These are phyloP conservation scores for Agapanthus africanus DNA, from an alignment of 106 monocot species.

Conservation along the genomic window DNA sequence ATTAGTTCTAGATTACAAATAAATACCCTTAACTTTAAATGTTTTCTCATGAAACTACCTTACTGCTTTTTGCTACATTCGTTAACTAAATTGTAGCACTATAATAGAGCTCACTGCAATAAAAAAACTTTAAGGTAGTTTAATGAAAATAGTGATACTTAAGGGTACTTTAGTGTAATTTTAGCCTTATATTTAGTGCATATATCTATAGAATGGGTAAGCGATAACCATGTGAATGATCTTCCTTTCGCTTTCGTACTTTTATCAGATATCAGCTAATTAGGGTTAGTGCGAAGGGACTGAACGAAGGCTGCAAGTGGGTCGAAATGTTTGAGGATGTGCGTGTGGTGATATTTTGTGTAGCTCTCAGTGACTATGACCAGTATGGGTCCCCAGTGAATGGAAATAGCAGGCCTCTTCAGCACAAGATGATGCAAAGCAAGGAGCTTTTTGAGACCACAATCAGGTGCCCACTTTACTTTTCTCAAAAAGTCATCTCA, in stretches of 20 bases:
- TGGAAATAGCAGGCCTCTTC: conserved; percentile 26
- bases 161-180: no score
- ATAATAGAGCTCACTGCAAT: no score
- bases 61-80: no score
- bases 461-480: conserved; percentile 33
- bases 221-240: no score
- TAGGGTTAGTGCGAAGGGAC: conserved; percentile 64
- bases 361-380: conserved; percentile 82
- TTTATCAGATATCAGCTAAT: conserved; percentile 78
- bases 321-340: conserved; percentile 97
- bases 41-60: no score
- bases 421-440: conserved; percentile 88
- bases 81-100: no score
- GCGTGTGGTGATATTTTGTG: conserved; percentile 71
- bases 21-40: no score
- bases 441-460: conserved; percentile 90
- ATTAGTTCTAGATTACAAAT: no score
- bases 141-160: no score
- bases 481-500: not conserved
- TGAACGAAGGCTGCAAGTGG: conserved; percentile 93
- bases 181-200: no score
- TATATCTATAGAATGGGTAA: no score
- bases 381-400: conserved; percentile 30
- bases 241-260: not conserved
- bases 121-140: no score